Evolutionary conservation across 371 early-diverging fungal species (phyloP), one percentile per base, ranked within the genome.

Genomic region (Smittium mucronatum): DNA sequence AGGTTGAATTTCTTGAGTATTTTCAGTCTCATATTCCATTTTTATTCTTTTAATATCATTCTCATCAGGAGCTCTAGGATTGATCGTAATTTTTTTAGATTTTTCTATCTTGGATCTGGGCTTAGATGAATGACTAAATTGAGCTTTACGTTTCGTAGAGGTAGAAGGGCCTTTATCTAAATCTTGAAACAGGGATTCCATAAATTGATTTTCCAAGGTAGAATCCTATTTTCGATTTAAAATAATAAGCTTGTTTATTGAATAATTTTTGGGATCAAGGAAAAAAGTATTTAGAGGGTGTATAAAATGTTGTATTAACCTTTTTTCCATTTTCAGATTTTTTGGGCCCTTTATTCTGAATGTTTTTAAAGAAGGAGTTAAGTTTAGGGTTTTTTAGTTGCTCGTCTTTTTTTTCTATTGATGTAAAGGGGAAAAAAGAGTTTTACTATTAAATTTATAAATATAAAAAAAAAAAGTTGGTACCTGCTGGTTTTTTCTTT

Each of bases 131-230:
- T 5, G 21, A 21, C 21, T 5, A 11, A 21, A 11, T 11, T 5
- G 21, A 5, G 47, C 47, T 47, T 47, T 47, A 21, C 47, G 47
- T 21, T 47, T 47, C 5, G 5, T 47, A 47, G 47, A 5, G 21
- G 47, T 21, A 11, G 47, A 5, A 21, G 47, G 30, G 32, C 63
- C n/a, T n/a, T 36, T 33, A 33, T n/a, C 65, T n/a, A 65, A n/a
- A 25, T 33, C 34, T 11, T 36, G 34, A n/a, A 65, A 65, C 17
- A 65, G 65, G 15, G n/a, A 31, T n/a, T 65, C 36, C 65, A 65
- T 65, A 65, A 65, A 65, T 34, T 65, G 32, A n/a, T 65, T 33
- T 65, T 65, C 65, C 15, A 34, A 26, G n/a, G 29, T 34, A 47
- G 47, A 11, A 47, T 47, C 47, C 47, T 47, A 47, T 11, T 11